Evolutionary conservation across 805 yeast genomes (phyloP).

Genomic region (Metschnikowia kofuensis): DNA sequence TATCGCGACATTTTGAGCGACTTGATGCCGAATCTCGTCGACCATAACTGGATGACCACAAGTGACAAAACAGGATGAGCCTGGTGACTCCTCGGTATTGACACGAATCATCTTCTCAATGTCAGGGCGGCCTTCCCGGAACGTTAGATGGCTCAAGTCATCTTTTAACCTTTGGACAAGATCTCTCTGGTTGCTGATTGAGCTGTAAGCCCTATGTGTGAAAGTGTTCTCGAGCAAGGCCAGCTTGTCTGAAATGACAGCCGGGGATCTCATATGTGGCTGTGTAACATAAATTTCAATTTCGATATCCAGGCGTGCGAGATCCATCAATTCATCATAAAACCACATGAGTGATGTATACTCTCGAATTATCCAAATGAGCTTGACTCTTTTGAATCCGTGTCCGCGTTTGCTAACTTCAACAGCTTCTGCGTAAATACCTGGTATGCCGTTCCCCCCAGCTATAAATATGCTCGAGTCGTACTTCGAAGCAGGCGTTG

Average conservation of each 20-base stretch:
- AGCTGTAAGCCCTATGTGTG: constrained; percentile 6
- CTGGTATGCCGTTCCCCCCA: constrained; percentile 43
- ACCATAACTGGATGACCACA: constrained; percentile 37
- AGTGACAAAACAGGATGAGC: constrained; percentile 23
- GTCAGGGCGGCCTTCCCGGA: constrained; percentile 15
- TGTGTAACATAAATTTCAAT: constrained; percentile 17
- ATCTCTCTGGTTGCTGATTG: background rate
- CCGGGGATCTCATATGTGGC: background rate
- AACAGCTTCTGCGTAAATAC: constrained; percentile 35
- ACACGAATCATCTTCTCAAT: constrained; percentile 8
- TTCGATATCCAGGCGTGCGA: constrained; percentile 28
- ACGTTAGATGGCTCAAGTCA: constrained; percentile 11
- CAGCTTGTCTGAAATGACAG: constrained; percentile 6
- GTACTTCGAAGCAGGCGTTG: constrained; percentile 28
- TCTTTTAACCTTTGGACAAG: constrained; percentile 6
- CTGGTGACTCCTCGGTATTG: constrained; percentile 4
- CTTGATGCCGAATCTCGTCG: constrained; percentile 25
- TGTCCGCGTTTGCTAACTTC: constrained; percentile 1
- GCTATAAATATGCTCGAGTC: constrained; percentile 34
- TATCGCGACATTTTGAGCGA: constrained; percentile 9
- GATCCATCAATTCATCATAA: constrained; percentile 37
- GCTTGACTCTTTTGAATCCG: constrained; percentile 26
- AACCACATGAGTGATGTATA: constrained; percentile 50
- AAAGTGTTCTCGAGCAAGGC: constrained; percentile 12
- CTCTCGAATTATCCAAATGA: constrained; percentile 65